Base-by-base conservation (phyloP, 441 rosid genomes). In the Manihot esculenta region DNA sequence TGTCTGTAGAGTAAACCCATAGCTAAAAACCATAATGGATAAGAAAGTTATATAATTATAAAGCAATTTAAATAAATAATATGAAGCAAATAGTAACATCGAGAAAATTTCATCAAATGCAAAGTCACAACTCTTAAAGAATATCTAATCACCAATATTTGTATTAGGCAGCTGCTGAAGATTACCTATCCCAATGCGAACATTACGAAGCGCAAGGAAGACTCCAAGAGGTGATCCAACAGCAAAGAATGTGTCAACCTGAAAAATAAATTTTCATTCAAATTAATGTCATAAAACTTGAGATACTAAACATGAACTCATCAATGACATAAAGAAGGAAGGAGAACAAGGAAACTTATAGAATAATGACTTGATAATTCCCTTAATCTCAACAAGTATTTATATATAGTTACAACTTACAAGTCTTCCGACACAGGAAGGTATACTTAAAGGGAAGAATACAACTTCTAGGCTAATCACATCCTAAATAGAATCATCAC, bases 161-260 rank as follows among this genome's bases (percentile, higher is more conserved):
- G 10, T 10, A 62, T 41, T 23, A 70, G 61, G 30, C 33, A 51
- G 48, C 57, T 57, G 48, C 57, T 57, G 55, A 41, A 60, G 20
- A 71, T 72, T 92, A 94, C 98, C 97, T 47, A 88, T 73, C 68
- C 99, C 99, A 74, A 94, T 83, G 65, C 96, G 97, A 64, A 90
- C 70, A 74, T 94, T 94, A 24, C 97, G 92, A 69, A 94, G 96
- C 38, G 96, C 86, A 48, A 92, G 98, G 77, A 94, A 92, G 77
- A 92, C 98, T 77, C 99, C 98, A 64, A 94, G 89, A 75, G 99
- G 99, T 33, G 99, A 92, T 79, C 99, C 99, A 80, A 94, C 98
- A 9, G 98, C 99, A 78, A 89, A 94, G 82, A 92, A 94, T 53
- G 99, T 94, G 77, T 94, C 99, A 73, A 94, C 96, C 99, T 94